phyloP scores from a whole-genome alignment of 306 rosid genomes.

The Betula pendula region DNA sequence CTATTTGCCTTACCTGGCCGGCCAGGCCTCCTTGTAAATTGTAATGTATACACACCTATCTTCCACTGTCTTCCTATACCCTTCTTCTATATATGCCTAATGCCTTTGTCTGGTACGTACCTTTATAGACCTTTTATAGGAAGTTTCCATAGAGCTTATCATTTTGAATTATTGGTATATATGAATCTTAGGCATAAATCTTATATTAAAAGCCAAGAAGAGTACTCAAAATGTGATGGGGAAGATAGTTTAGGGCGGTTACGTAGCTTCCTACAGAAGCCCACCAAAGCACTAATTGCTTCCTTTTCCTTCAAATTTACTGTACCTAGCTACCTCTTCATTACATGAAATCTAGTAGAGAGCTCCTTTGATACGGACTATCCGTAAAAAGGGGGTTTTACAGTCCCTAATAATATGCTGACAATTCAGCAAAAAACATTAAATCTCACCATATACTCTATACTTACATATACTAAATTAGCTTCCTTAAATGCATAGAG shows the following conservation, averaged over 20 bases:
- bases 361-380: too few relatives aligned
- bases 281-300: slow-evolving; percentile 61
- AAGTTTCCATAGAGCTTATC: slow-evolving; percentile 42
- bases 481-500: too few relatives aligned
- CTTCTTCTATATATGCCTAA: neutral
- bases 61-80: neutral
- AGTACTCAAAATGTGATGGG: slow-evolving; percentile 36
- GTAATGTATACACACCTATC: too few relatives aligned
- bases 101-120: slow-evolving; percentile 20
- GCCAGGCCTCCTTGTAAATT: too few relatives aligned
- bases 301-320: slow-evolving; percentile 68
- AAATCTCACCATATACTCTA: too few relatives aligned
- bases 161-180: slow-evolving; percentile 51
- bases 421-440: too few relatives aligned
- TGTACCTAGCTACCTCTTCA: slow-evolving; percentile 38
- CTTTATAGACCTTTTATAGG: slow-evolving; percentile 20
- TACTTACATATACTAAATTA: too few relatives aligned
- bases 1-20: too few relatives aligned
- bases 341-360: too few relatives aligned
- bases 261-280: slow-evolving; percentile 57
- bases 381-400: too few relatives aligned
- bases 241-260: slow-evolving; percentile 37
- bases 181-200: slow-evolving; percentile 55
- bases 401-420: too few relatives aligned
- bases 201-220: slow-evolving; percentile 77